Conservation (phyloP, 2,329 filamentous ascomycete species). For the Ceratocystis huliohia region DNA sequence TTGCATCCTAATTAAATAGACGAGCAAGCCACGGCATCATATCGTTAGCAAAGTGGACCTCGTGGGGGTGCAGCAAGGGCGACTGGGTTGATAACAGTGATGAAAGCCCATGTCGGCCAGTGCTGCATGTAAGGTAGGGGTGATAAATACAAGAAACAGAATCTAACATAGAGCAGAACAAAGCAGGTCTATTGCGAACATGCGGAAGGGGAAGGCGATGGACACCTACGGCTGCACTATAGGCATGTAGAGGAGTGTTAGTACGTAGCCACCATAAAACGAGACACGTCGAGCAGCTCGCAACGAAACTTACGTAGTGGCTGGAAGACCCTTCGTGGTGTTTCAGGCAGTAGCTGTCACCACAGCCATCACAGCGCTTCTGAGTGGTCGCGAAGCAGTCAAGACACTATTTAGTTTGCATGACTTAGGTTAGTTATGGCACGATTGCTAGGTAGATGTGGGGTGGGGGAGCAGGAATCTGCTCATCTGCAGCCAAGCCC, state of each 20-base stretch:
- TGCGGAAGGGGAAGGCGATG: neutral
- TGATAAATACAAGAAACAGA: constrained; percentile 2
- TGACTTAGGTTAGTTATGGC: constrained; percentile 2
- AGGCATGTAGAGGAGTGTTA: neutral
- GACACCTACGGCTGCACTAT: constrained; percentile 4
- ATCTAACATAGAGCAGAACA: neutral
- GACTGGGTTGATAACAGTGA: neutral
- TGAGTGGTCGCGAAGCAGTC: constrained; percentile 62
- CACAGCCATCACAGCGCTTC: constrained; percentile 57
- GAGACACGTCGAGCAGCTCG: neutral
- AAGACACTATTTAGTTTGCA: constrained; percentile 45
- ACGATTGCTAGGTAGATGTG: neutral
- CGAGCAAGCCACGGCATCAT: neutral
- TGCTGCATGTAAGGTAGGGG: neutral
- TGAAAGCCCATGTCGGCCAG: neutral
- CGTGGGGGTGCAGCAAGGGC: neutral
- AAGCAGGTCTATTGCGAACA: neutral
- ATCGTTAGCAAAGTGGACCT: neutral
- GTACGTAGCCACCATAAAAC: neutral
- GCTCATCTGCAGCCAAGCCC: neutral
- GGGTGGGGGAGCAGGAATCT: neutral
- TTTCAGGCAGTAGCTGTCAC: constrained; percentile 67
- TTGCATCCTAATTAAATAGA: neutral
- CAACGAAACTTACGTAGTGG: constrained; percentile 37
- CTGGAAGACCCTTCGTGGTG: constrained; percentile 71